A percentile compares a stretch with the other conserved stretches of the same genome.
phyloP scores from a whole-genome alignment of 176 grass and related monocot species.

The Zizania latifolia region DNA sequence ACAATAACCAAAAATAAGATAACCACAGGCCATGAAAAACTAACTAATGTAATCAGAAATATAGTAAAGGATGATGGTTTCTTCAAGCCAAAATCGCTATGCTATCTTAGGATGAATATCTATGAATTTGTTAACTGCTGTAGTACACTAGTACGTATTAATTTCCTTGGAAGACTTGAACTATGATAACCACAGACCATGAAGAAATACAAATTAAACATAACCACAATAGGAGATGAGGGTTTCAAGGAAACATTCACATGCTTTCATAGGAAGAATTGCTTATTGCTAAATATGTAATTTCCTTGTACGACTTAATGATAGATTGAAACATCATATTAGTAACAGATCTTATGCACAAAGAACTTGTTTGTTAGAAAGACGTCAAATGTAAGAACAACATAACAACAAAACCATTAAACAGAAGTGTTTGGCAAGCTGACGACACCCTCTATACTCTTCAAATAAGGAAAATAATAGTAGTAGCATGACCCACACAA shows the following conservation, averaged over 20 bases:
- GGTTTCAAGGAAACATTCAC: neutral
- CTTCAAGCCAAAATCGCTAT: neutral
- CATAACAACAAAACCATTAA: neutral
- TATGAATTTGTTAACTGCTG: neutral
- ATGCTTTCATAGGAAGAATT: neutral
- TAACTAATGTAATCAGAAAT: neutral
- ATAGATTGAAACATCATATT: neutral
- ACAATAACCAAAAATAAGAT: neutral
- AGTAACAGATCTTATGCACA: neutral
- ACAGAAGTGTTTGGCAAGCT: neutral
- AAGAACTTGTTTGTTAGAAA: neutral
- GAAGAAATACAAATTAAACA: slow-evolving; percentile 4
- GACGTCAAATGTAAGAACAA: neutral
- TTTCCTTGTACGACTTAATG: neutral
- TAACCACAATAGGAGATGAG: neutral
- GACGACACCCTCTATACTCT: neutral
- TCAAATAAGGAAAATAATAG: neutral
- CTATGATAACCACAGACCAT: neutral
- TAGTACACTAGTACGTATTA: neutral
- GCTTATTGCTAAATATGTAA: neutral
- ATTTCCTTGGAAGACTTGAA: neutral
- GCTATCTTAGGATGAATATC: neutral
- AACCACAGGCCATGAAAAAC: neutral
- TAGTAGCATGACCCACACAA: slow-evolving; percentile 9
- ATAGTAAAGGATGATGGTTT: neutral